Evolutionary conservation across 2,329 filamentous ascomycete species (phyloP), one percentile per base, ranked within the genome.

Genomic region (Blumeriella jaapii): DNA sequence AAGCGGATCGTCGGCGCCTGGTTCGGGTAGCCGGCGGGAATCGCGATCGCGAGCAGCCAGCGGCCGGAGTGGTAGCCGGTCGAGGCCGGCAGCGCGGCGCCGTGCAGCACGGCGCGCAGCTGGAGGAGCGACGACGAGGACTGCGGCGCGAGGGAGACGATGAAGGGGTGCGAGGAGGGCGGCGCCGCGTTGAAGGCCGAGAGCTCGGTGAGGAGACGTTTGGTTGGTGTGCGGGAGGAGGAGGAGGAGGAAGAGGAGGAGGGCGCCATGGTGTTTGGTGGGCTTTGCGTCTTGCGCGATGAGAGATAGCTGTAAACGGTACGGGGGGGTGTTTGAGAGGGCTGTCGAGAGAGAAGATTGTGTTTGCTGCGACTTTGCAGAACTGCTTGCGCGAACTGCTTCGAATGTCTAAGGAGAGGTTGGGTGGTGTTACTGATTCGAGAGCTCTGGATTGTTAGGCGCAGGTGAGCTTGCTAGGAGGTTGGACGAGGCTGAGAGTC

Each of bases 1-100:
- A 98, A 98, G 39, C 62, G 67, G 47, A 98, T 78, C 25, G 65
- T 69, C 1, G 91, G 91, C 1, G 91, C 80, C 1, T 71, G 61
- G 38, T 82, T 68, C 3, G 91, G 91, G 61, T 98, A 96, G 25
- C 70, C 73, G 0, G 70, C 25, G 0, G 91, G 87, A 51, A 96
- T 71, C 32, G 65, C 56, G 58, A 98, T 86, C 54, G 63, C 58
- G 51, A 98, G 74, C 41, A 82, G 75, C 87, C 87, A 98, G 51
- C 78, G 74, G 43, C 91, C 91, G 38, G 60, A 70, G 26, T 16
- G 28, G 42, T 55, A 55, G 26, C 49, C 50, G 7, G 48, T 41
- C 6, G 31, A 34, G 3, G 32, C 15, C 5, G 47, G 45, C 6
- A 49, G 39, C 7, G 41, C 16, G 3, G 36, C 7, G 16, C 71